These are phyloP conservation scores for Sugiyamaella boreocaroliniensis DNA, from an alignment of 805 yeast genomes.

Conservation along the genomic window DNA sequence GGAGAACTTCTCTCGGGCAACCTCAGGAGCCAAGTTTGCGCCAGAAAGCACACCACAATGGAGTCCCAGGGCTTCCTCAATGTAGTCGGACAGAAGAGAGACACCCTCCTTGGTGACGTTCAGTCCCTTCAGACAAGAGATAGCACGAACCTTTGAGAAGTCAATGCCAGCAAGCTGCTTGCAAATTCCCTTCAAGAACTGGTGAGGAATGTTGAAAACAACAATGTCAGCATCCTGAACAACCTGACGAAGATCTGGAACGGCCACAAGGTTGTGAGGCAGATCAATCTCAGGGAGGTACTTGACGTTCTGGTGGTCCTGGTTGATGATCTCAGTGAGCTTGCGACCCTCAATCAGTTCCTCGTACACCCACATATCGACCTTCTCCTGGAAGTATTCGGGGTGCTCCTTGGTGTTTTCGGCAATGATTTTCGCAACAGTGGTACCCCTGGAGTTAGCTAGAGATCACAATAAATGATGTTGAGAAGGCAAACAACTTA, in stretches of 20 bases:
- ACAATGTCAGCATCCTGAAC: slow-evolving; percentile 78
- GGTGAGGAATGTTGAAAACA: slow-evolving; percentile 95
- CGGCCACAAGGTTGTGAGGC: slow-evolving; percentile 82
- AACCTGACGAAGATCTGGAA: slow-evolving; percentile 72
- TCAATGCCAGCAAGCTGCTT: slow-evolving; percentile 72
- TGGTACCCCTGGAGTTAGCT: slow-evolving; percentile 64
- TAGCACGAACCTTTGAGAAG: slow-evolving; percentile 67
- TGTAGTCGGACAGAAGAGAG: slow-evolving; percentile 69
- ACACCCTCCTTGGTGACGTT: slow-evolving; percentile 84
- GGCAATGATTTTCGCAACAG: slow-evolving; percentile 91
- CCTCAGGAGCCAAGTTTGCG: slow-evolving; percentile 96
- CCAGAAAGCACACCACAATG: slow-evolving; percentile 96
- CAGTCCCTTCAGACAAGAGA: slow-evolving; percentile 93
- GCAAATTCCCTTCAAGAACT: slow-evolving; percentile 75
- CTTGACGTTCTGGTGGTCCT: slow-evolving; percentile 86
- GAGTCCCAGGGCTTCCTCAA: slow-evolving; percentile 73
- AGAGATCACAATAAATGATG: background rate
- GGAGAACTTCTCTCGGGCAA: slow-evolving; percentile 91
- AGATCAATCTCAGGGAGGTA: slow-evolving; percentile 84
- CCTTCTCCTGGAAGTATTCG: slow-evolving; percentile 60
- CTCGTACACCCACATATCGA: slow-evolving; percentile 96
- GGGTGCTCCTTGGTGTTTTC: slow-evolving; percentile 76
- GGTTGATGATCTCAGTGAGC: slow-evolving; percentile 85
- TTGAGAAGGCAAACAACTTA: slow-evolving; percentile 12
- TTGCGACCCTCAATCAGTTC: slow-evolving; percentile 69